Conservation (phyloP, 1,284 basidiomycete genomes). For the Marasmius sp. region DNA sequence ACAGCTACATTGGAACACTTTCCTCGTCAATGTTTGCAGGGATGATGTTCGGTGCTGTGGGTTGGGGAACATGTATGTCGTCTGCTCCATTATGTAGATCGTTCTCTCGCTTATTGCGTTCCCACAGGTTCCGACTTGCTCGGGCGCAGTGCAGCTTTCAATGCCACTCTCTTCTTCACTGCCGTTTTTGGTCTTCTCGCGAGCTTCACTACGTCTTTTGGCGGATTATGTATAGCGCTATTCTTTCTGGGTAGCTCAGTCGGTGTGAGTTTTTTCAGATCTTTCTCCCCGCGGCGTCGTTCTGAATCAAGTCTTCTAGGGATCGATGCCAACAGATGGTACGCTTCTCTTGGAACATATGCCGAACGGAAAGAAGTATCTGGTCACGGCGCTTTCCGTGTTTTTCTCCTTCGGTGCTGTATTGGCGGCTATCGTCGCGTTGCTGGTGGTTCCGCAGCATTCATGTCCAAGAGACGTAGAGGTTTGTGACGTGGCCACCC, state of each 20-base stretch:
- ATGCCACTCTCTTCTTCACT: constrained; percentile 89
- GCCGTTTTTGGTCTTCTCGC: constrained; percentile 86
- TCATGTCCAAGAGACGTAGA: constrained; percentile 58
- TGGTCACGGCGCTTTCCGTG: constrained; percentile 92
- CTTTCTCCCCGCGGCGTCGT: neutral
- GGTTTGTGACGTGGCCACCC: constrained; percentile 61
- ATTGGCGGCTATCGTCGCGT: constrained; percentile 75
- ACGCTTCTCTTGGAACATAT: constrained; percentile 94
- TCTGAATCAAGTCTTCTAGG: constrained; percentile 40
- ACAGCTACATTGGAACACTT: constrained; percentile 72
- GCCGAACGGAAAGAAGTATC: constrained; percentile 87
- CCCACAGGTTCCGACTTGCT: constrained; percentile 67
- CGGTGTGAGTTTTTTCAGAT: constrained; percentile 52
- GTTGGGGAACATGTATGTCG: constrained; percentile 83
- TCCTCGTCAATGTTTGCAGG: constrained; percentile 86
- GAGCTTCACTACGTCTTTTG: constrained; percentile 76
- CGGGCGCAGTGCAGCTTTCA: constrained; percentile 89
- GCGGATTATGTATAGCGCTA: constrained; percentile 71
- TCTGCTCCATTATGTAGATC: neutral
- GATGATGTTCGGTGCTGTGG: constrained; percentile 95
- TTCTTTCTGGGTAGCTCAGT: constrained; percentile 92
- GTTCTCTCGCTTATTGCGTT: constrained; percentile 3
- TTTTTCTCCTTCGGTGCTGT: constrained; percentile 95
- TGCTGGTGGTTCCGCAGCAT: constrained; percentile 74
- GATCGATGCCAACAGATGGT: constrained; percentile 96